Percentiles rank a stretch among this genome's conserved stretches.
These are phyloP conservation scores for Geoglossum cookeanum DNA, from an alignment of 2,329 filamentous ascomycete species.

Conservation along the genomic window DNA sequence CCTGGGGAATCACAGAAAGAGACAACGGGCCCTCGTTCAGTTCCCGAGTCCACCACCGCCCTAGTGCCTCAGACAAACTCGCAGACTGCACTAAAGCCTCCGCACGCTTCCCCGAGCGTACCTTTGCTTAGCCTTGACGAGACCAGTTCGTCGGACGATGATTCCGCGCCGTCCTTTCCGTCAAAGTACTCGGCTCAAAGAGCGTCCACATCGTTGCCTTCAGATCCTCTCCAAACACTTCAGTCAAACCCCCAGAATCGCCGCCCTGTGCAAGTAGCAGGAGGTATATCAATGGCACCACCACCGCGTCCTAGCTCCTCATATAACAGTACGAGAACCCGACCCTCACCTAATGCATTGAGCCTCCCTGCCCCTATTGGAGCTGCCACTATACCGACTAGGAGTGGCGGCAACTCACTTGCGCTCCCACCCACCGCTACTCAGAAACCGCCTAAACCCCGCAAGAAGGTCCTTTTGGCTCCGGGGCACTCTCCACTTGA, in stretches of 20 bases:
- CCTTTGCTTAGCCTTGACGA: constrained; percentile 1
- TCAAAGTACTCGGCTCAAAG: constrained; percentile 33
- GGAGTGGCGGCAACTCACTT: neutral
- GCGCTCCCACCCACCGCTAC: neutral
- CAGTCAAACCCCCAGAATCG: neutral
- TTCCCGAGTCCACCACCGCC: neutral
- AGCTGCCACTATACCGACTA: neutral
- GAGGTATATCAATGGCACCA: constrained; percentile 16
- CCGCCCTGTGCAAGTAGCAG: constrained; percentile 18
- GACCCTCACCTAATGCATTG: neutral
- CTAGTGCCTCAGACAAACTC: constrained; percentile 1
- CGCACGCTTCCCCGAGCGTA: neutral
- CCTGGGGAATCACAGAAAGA: neutral
- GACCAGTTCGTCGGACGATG: constrained; percentile 12
- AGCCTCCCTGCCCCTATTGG: neutral
- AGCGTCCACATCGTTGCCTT: constrained; percentile 19
- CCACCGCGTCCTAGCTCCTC: neutral
- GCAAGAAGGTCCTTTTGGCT: constrained; percentile 44
- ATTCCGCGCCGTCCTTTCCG: constrained; percentile 26
- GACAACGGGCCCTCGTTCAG: neutral
- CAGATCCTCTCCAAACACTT: constrained; percentile 3
- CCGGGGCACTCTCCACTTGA: constrained; percentile 89
- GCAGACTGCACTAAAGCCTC: neutral
- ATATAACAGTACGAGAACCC: neutral
- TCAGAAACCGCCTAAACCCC: neutral